Evolutionary conservation across 257 asterid species (phyloP).

Genomic region (Ophiorrhiza pumila): DNA sequence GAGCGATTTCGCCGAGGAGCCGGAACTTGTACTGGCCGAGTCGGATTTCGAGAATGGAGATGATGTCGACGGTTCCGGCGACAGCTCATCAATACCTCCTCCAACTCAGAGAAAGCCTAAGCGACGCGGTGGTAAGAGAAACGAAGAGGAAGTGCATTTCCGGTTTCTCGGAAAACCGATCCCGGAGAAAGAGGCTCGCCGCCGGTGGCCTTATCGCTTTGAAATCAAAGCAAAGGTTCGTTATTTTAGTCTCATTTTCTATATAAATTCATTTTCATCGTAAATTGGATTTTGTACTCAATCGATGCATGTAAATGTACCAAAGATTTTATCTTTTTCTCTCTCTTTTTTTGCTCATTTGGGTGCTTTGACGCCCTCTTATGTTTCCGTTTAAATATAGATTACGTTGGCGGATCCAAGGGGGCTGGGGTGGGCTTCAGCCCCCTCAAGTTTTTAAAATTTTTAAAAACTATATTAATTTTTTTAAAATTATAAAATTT

Average conservation of each 20-base stretch:
- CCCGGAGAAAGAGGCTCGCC: slow-evolving; percentile 34
- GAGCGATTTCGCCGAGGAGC: slow-evolving; percentile 16
- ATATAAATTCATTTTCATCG: background rate
- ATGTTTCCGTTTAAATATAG: too few species aligned
- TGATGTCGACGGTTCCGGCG: background rate
- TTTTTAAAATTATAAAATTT: too few species aligned
- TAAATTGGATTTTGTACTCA: background rate
- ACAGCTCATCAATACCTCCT: background rate
- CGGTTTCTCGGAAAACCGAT: slow-evolving; percentile 39
- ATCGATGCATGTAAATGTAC: too few species aligned
- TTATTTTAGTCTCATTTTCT: background rate
- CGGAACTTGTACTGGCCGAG: background rate
- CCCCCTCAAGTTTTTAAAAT: too few species aligned
- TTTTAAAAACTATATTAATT: too few species aligned
- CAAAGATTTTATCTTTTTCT: too few species aligned
- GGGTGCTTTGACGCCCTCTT: too few species aligned
- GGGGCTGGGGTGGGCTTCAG: too few species aligned
- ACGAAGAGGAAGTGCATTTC: slow-evolving; percentile 10
- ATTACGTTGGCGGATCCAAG: too few species aligned
- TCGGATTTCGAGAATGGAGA: background rate
- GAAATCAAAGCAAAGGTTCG: slow-evolving; percentile 15
- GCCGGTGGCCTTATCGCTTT: slow-evolving; percentile 59
- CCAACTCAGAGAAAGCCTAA: background rate
- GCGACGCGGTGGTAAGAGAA: slow-evolving; percentile 6
- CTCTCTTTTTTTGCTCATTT: too few species aligned